phyloP scores from a whole-genome alignment of 1,284 basidiomycete genomes.

The Caloboletus inedulis region DNA sequence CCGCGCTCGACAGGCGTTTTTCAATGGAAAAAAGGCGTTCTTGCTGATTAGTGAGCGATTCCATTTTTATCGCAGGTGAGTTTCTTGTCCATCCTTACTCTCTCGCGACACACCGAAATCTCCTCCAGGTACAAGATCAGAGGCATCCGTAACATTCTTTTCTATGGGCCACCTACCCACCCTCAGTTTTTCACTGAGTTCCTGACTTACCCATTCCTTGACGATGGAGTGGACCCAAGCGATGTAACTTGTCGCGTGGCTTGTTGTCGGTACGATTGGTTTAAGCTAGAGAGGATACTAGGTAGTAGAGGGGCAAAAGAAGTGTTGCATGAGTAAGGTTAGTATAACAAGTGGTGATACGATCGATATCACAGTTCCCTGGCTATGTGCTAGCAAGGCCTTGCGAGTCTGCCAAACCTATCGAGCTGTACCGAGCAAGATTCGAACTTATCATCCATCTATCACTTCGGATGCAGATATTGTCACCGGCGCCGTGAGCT shows the following conservation, averaged over 20 bases:
- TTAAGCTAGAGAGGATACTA: constrained; percentile 78
- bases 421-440: neutral
- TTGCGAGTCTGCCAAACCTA: neutral
- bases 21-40: constrained; percentile 83
- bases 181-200: constrained; percentile 90
- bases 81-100: constrained; percentile 1
- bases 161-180: constrained; percentile 91
- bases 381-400: neutral
- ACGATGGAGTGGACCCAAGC: constrained; percentile 70
- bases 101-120: constrained; percentile 2
- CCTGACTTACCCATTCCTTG: constrained; percentile 82
- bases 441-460: neutral
- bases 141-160: constrained; percentile 89
- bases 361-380: neutral
- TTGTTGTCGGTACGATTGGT: constrained; percentile 87
- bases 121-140: constrained; percentile 77
- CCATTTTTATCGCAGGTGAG: constrained; percentile 90
- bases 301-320: constrained; percentile 26
- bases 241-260: constrained; percentile 78
- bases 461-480: neutral
- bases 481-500: no score
- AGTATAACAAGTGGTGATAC: neutral
- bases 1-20: constrained; percentile 90
- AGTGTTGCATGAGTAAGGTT: constrained; percentile 12
- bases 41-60: constrained; percentile 93